Base-by-base conservation (phyloP, 176 grass and related monocot species). In the Aegilops sharonensis region DNA sequence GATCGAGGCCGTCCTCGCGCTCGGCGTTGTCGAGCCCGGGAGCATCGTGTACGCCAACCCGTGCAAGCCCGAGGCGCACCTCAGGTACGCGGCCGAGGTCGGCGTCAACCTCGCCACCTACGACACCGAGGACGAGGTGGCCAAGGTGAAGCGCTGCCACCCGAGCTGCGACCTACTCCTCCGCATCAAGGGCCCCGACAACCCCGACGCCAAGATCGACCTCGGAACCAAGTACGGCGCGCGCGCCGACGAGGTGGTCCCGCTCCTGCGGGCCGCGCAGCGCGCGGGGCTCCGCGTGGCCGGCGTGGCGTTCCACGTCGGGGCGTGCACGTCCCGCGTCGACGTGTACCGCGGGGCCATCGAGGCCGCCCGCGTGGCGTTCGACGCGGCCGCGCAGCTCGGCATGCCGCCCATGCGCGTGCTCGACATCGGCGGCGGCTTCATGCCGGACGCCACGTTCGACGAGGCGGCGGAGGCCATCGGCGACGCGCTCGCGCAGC, bases 1-100 rank as follows among this genome's bases (percentile, higher is more conserved):
- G 74, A 78, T 85, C 3, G 74, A 77, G 74, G 27, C 84, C 11
- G 21, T 85, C 37, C 43, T 85, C 6, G 62, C 43, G 57, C 62
- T 85, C 4, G 62, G 84, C 3, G 63, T 81, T 14, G 48, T 52
- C 0, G 10, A 10, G 9, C 8, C 43, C 10, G 17, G 17, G 17
- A 17, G 36, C 6, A 23, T 68, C 18, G 17, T 81, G 5, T 68
- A 23, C 29, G 79, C 64, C 2, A 81, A 81, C 43, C 63, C 42
- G 3, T 81, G 79, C 79, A 81, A 81, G 64, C 42, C 14, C 27
- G 79, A 81, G 79, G 2, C 79, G 27, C 64, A 81, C 64, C 0
- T 81, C 24, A 27, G 21, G 42, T 68, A 81, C 79, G 64, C 79
- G 18, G 42, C 64, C 0, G 2, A 3, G 4, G 64, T 35, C 6